phyloP scores from a whole-genome alignment of 2,329 filamentous ascomycete species.

The Exophiala sp. region DNA sequence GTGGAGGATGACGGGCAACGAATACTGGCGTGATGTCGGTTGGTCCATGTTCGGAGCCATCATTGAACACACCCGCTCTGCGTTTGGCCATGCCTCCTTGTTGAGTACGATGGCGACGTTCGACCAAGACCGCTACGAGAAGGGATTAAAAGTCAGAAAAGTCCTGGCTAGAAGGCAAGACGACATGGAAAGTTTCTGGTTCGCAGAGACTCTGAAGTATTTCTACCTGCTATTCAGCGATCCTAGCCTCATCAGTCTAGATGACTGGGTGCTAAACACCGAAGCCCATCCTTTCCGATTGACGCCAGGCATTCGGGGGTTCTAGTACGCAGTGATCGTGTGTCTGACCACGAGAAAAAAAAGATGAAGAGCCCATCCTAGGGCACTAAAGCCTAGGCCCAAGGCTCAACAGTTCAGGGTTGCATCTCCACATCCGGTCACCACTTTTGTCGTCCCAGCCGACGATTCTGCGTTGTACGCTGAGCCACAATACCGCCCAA shows the following conservation, averaged over 20 bases:
- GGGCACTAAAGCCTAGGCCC: too few relatives aligned
- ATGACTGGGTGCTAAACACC: constrained; percentile 44
- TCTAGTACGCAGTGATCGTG: not conserved
- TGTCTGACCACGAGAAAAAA: not conserved
- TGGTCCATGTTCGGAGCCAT: constrained; percentile 48
- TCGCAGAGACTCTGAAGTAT: constrained; percentile 47
- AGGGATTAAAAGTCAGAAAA: constrained; percentile 7
- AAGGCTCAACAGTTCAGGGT: constrained; percentile 13
- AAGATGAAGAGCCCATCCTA: not conserved
- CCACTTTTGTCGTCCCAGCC: constrained; percentile 8
- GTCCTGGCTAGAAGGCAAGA: constrained; percentile 42
- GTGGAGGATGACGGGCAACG: constrained; percentile 55
- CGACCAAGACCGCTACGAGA: constrained; percentile 10
- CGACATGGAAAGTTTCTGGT: constrained; percentile 70
- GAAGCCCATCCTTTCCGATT: constrained; percentile 37
- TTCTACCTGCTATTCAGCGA: constrained; percentile 44
- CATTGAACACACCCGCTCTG: constrained; percentile 39
- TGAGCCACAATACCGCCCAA: constrained; percentile 14
- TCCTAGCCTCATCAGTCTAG: constrained; percentile 38
- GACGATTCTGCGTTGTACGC: constrained; percentile 8
- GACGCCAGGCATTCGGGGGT: constrained; percentile 2
- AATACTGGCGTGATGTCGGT: constrained; percentile 40
- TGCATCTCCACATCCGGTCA: constrained; percentile 2
- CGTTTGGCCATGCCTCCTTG: constrained; percentile 55
- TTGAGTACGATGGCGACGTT: constrained; percentile 8